These are phyloP conservation scores for Chlorella ohadii DNA, from an alignment of 139 green algal species.

Conservation along the genomic window DNA sequence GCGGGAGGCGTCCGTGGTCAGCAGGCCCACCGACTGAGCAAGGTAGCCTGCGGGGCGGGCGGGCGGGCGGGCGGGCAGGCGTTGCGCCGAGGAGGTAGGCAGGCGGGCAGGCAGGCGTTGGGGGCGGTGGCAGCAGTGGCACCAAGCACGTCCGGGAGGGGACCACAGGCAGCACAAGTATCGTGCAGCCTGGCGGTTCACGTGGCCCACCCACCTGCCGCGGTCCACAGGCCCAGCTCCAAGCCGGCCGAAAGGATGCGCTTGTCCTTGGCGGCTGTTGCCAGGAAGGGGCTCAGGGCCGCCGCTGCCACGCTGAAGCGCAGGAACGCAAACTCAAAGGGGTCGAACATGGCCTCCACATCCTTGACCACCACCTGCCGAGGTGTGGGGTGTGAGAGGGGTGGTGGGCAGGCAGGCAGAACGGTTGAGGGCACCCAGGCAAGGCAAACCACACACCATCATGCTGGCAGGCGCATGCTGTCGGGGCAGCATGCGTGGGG, in stretches of 20 bases:
- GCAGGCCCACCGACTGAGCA: slow-evolving; percentile 68
- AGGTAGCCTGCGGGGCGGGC: slow-evolving; percentile 48
- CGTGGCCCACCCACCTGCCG: slow-evolving; percentile 2
- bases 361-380: slow-evolving; percentile 52
- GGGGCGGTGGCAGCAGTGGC: too few species aligned
- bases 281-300: slow-evolving; percentile 52
- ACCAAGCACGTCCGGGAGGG: too few species aligned
- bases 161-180: too few species aligned
- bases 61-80: too few species aligned
- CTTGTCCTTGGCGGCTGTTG: slow-evolving; percentile 1
- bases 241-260: slow-evolving; percentile 39
- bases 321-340: slow-evolving; percentile 40
- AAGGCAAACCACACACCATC: too few species aligned
- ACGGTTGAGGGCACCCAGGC: too few species aligned
- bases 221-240: slow-evolving; percentile 54
- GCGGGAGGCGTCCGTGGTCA: slow-evolving; percentile 72
- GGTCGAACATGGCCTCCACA: slow-evolving; percentile 31
- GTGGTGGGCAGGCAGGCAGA: too few species aligned
- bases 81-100: too few species aligned
- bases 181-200: too few species aligned
- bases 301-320: slow-evolving; percentile 52
- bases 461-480: too few species aligned
- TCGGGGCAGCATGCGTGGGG: too few species aligned
- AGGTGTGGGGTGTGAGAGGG: background rate
- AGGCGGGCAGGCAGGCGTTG: too few species aligned